Evolutionary conservation across 2,329 filamentous ascomycete species (phyloP), one percentile per base, ranked within the genome.

Genomic region (Rhinocladiella similis): DNA sequence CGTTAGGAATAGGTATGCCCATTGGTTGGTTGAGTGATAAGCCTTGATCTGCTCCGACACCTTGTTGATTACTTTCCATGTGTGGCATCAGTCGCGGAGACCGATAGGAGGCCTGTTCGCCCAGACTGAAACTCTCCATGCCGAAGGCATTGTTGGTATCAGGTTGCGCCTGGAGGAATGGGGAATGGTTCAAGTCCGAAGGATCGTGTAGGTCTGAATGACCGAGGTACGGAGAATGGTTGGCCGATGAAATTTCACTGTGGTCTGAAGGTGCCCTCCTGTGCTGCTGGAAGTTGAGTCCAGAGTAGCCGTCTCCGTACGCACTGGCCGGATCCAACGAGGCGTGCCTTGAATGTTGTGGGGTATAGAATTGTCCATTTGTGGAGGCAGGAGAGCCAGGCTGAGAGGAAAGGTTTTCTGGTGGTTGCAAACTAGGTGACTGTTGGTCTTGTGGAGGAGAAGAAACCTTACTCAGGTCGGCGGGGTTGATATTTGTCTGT

Each of bases 191-290:
- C 81, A 60, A 84, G 35, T 89, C 83, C 50, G 82, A 79, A n/a
- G 79, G 74, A 18, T 96, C 91, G 67, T 96, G 95, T 61, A 78
- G 84, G 66, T 97, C 92, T 58, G 88, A 82, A 64, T 88, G 88
- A 25, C 82, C 83, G 55, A 96, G 75, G 68, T 90, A 91, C 3
- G 93, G 93, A 16, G 93, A 97, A 20, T 87, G 89, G 19, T 89
- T 86, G 14, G 87, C 89, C 16, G 91, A 96, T 4, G 84, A 96
- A 5, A 96, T 87, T 64, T 97, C 93, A 2, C 91, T 96, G 67
- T 88, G 91, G 65, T 97, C 93, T n/a, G 92, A 97, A 1, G 90
- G 89, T 36, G 84, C 86, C 67, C 92, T 85, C 65, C 91, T 83
- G 70, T 97, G 93, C n/a, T 83, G 80, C 63, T 90, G 87, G 68